Percentiles rank a stretch among this genome's conserved stretches.
Evolutionary conservation across 257 asterid species (phyloP).

Genomic region (Scutellaria barbata): DNA sequence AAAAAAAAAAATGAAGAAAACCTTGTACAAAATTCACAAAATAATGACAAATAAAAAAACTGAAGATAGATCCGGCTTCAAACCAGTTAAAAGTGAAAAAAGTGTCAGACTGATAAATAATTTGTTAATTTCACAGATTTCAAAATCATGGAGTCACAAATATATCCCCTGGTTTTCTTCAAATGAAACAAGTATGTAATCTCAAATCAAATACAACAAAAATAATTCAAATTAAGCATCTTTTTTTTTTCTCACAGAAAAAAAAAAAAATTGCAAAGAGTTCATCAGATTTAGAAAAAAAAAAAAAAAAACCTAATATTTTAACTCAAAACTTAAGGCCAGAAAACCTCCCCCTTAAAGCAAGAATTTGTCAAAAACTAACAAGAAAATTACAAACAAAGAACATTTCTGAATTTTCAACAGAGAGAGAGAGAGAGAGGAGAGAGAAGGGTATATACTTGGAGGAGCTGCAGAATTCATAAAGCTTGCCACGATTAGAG

Average conservation of each 20-base stretch:
- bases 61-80: conserved; percentile 34
- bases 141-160: not conserved
- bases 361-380: not conserved
- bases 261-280: too few species aligned
- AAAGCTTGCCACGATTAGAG: conserved; percentile 95
- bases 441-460: conserved; percentile 46
- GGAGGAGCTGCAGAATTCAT: conserved; percentile 83
- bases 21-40: not conserved
- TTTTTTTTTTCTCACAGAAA: not conserved
- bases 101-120: conserved; percentile 32
- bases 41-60: not conserved
- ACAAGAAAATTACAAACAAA: not conserved
- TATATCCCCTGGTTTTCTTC: conserved; percentile 23
- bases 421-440: not conserved
- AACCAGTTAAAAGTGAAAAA: conserved; percentile 41
- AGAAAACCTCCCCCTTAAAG: not conserved
- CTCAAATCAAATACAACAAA: conserved; percentile 8
- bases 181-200: conserved; percentile 1
- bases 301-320: conserved; percentile 11
- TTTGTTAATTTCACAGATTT: conserved; percentile 32
- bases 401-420: not conserved
- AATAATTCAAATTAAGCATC: not conserved
- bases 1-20: not conserved
- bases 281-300: not conserved
- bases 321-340: not conserved